Evolutionary conservation across 148 eudicot species (phyloP).

Genomic region (Heliosperma pusillum): DNA sequence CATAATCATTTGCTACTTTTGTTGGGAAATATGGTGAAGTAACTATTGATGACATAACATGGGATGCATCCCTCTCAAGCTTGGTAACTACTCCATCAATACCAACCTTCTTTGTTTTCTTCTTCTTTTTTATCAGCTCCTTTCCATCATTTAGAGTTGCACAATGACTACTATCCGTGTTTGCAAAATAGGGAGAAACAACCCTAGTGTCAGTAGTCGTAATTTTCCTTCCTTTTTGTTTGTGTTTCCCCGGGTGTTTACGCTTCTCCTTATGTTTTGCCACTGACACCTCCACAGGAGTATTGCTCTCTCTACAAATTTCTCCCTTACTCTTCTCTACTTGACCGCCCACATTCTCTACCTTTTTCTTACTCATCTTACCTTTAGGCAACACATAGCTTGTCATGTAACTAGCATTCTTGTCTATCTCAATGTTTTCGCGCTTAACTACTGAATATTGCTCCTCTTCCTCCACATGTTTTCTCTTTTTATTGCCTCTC

Average conservation of each 20-base stretch:
- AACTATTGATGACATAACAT: neutral
- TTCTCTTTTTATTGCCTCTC: neutral
- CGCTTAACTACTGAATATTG: neutral
- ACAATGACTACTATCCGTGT: neutral
- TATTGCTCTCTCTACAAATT: neutral
- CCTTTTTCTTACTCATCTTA: conserved; percentile 1
- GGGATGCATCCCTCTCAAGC: neutral
- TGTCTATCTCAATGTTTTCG: neutral
- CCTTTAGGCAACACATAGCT: neutral
- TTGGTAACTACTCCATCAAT: neutral
- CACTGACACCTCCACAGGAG: neutral
- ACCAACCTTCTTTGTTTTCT: conserved; percentile 13
- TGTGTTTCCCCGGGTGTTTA: neutral
- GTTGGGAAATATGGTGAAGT: conserved; percentile 18
- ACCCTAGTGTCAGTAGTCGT: neutral
- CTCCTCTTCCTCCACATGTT: neutral
- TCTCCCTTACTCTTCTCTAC: neutral
- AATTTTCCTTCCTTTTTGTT: neutral
- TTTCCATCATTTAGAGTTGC: neutral
- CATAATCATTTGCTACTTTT: conserved; percentile 11
- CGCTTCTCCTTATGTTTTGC: neutral
- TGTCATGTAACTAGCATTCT: neutral
- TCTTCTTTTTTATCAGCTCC: conserved; percentile 6
- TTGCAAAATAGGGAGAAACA: conserved; percentile 19
- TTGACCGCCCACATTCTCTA: neutral